Evolutionary conservation across 768 basidiomycete species (phyloP).

Genomic region (Mycena vitilis): DNA sequence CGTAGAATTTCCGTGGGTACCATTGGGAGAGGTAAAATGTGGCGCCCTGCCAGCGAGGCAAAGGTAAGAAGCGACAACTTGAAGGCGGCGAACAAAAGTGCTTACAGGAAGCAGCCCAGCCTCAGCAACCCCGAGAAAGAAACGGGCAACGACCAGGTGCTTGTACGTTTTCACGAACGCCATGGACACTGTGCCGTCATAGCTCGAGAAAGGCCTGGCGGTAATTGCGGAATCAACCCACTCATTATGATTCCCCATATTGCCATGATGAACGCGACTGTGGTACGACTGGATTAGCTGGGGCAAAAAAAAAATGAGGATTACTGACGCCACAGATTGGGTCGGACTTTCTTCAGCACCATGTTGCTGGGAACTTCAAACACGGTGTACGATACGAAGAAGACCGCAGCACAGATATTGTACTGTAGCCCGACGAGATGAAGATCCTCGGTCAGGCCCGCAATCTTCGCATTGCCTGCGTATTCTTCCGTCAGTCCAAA

Average conservation of each 20-base stretch:
- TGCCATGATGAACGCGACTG: constrained; percentile 22
- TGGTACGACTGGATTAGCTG: not conserved
- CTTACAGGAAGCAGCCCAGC: constrained; percentile 19
- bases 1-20: constrained; percentile 18
- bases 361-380: constrained; percentile 28
- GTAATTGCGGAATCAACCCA: not conserved
- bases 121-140: constrained; percentile 16
- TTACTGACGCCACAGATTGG: constrained; percentile 21
- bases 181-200: constrained; percentile 10
- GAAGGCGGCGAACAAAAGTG: not conserved
- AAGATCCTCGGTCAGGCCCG: constrained; percentile 47
- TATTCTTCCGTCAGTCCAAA: not conserved
- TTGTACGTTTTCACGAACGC: constrained; percentile 21
- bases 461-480: constrained; percentile 47
- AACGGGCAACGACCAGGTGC: constrained; percentile 8
- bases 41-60: constrained; percentile 14
- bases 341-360: constrained; percentile 22
- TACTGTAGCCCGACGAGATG: constrained; percentile 47
- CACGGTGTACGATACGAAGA: constrained; percentile 25
- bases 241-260: constrained; percentile 20
- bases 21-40: constrained; percentile 22
- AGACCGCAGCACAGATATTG: constrained; percentile 40
- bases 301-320: not conserved
- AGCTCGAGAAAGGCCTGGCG: not conserved
- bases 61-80: not conserved